Base-by-base conservation (phyloP, 2,329 filamentous ascomycete species). In the Microsporum audouinii region DNA sequence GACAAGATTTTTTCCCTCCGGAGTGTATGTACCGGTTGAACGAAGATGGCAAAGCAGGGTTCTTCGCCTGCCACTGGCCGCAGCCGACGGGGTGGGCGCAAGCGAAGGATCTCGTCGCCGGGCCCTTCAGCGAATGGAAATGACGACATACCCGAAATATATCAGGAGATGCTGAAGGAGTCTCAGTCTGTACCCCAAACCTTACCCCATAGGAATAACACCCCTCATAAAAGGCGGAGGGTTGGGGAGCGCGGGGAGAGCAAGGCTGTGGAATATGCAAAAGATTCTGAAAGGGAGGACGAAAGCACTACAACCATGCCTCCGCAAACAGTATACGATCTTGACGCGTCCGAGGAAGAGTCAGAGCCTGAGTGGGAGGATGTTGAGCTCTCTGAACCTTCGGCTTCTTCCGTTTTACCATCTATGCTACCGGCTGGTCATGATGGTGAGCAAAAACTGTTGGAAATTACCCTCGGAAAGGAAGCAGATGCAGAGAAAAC, bases 281-380 rank as follows among this genome's bases (percentile, higher is more conserved):
- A 10, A 33, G 29, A 49, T 38, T 31, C 41, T 59, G 51, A 58
- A 55, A 23, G 38, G 53, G 58, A 63, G 17, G 29, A 39, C 23
- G 58, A 60, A 41, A 43, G n/a, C n/a, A 7, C 39, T 14, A 64
- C 64, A 55, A 66, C 62, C 34, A 62, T 65, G 6, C 67, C 59
- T 8, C 58, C 60, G 5, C 71, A 76, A 66, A 70, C 72, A 49
- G 64, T 76, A 66, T 73, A 78, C 70, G 76, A 81, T 36, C 80
- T 80, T 12, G 82, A 83, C 63, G 81, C 81, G n/a, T 82, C 82
- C 8, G 68, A 69, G 49, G 67, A 68, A 60, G 67, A 68, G 31
- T 66, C 64, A 58, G 68, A 67, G 59, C 73, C 82, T 62, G 83
- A 85, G 55, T 88, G 84, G 79, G 84, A 88, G 71, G 83, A 85